These are phyloP conservation scores for Rhazya stricta DNA, from an alignment of 257 asterid genomes.

Conservation along the genomic window DNA sequence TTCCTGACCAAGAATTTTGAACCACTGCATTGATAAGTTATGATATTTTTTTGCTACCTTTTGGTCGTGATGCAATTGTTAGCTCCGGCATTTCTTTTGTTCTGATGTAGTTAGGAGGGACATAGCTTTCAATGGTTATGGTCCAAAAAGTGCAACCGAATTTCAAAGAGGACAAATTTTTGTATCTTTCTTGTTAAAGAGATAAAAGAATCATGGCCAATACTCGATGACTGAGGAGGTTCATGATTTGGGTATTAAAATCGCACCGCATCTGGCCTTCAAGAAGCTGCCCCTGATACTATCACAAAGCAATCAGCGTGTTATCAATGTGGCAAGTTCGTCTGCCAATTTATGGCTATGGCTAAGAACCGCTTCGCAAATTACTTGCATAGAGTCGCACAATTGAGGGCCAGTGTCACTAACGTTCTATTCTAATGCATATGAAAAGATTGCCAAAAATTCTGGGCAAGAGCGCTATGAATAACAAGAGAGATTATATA, in stretches of 20 bases:
- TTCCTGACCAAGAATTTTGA: not conserved
- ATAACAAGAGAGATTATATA: too few species aligned
- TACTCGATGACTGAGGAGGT: not conserved
- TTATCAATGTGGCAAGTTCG: not conserved
- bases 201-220: not conserved
- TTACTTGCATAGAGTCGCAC: not conserved
- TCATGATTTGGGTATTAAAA: not conserved
- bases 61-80: not conserved
- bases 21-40: not conserved
- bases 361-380: not conserved
- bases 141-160: not conserved
- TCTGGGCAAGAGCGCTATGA: too few species aligned
- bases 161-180: not conserved
- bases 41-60: not conserved
- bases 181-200: not conserved
- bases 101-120: not conserved
- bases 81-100: conserved; percentile 9
- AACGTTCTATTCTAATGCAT: not conserved
- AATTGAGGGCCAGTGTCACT: not conserved
- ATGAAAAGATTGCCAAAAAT: too few species aligned
- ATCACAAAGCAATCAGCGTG: not conserved
- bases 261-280: not conserved
- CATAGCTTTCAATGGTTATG: not conserved
- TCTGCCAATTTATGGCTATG: not conserved
- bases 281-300: not conserved